phyloP scores from a whole-genome alignment of 148 eudicot species.

The Oxyria digyna region DNA sequence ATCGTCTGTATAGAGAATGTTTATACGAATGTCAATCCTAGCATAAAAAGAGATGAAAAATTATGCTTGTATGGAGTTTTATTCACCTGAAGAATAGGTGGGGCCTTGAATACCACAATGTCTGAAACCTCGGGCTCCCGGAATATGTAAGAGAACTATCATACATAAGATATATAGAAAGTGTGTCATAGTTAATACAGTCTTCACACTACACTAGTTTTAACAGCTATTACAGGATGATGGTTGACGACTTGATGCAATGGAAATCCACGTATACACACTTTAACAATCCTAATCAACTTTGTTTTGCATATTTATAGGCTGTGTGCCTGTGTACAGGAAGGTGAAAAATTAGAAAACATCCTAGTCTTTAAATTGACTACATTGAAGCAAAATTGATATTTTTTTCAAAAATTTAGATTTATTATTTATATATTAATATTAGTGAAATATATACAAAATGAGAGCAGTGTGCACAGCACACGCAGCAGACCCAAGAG shows the following conservation, averaged over 20 bases:
- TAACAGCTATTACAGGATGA: not conserved
- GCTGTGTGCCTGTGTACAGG: not conserved
- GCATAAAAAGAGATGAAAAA: not conserved
- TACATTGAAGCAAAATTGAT: too few relatives aligned
- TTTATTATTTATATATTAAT: too few relatives aligned
- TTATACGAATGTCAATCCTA: not conserved
- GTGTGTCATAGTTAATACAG: not conserved
- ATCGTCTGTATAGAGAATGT: not conserved
- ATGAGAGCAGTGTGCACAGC: too few relatives aligned
- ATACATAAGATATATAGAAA: not conserved
- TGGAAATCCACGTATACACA: not conserved
- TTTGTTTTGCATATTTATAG: not conserved
- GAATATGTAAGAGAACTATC: slow-evolving; percentile 62
- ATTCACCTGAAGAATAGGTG: slow-evolving; percentile 67
- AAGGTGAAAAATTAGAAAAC: not conserved
- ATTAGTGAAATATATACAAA: too few relatives aligned
- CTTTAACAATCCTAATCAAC: not conserved
- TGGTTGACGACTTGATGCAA: not conserved
- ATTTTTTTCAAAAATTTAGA: too few relatives aligned
- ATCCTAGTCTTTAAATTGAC: not conserved
- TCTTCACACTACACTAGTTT: not conserved
- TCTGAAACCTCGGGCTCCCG: slow-evolving; percentile 75
- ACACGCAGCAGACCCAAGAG: too few relatives aligned
- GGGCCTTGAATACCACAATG: slow-evolving; percentile 77
- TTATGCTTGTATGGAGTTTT: not conserved